A percentile compares a stretch with the other conserved stretches of the same genome.
phyloP scores from a whole-genome alignment of 805 yeast genomes.

The Myxozyma nipponensis region DNA sequence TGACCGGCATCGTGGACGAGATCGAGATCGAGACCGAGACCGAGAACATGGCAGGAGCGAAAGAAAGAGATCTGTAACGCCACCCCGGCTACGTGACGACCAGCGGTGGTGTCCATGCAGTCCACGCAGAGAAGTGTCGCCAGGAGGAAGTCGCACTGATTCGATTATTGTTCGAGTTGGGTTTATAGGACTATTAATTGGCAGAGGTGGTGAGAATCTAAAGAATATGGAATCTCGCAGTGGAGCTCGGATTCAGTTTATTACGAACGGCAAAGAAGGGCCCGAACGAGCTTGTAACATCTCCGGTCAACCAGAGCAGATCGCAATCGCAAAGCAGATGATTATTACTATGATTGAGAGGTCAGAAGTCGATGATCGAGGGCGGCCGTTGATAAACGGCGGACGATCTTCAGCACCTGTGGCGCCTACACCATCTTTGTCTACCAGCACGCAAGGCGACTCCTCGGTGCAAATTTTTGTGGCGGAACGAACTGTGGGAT shows the following conservation, averaged over 20 bases:
- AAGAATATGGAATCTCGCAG: conserved; percentile 25
- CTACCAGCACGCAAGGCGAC: too few relatives aligned
- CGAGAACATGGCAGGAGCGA: conserved; percentile 6
- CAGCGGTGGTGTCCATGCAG: conserved; percentile 20
- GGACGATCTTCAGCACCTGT: background rate
- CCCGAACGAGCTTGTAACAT: conserved; percentile 28
- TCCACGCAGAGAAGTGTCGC: conserved; percentile 22
- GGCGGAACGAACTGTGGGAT: conserved; percentile 14
- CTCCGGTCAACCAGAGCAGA: conserved; percentile 17
- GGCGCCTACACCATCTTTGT: background rate
- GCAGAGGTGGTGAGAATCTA: conserved; percentile 30
- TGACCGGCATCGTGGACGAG: conserved; percentile 9
- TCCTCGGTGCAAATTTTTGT: background rate
- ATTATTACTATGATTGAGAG: conserved; percentile 24
- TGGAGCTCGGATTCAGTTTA: conserved; percentile 30
- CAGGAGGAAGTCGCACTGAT: conserved; percentile 25
- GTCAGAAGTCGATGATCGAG: conserved; percentile 16
- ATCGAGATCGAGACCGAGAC: conserved; percentile 13
- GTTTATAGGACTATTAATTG: conserved; percentile 30
- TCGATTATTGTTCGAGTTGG: conserved; percentile 22
- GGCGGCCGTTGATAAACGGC: conserved; percentile 22
- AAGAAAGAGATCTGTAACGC: conserved; percentile 14
- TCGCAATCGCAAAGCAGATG: conserved; percentile 14
- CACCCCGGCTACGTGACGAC: conserved; percentile 19
- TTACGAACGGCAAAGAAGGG: conserved; percentile 28